Percentiles rank a stretch among this genome's conserved stretches.
These are phyloP conservation scores for Coleophoma eucalyptorum DNA, from an alignment of 2,329 filamentous ascomycete genomes.

Conservation along the genomic window DNA sequence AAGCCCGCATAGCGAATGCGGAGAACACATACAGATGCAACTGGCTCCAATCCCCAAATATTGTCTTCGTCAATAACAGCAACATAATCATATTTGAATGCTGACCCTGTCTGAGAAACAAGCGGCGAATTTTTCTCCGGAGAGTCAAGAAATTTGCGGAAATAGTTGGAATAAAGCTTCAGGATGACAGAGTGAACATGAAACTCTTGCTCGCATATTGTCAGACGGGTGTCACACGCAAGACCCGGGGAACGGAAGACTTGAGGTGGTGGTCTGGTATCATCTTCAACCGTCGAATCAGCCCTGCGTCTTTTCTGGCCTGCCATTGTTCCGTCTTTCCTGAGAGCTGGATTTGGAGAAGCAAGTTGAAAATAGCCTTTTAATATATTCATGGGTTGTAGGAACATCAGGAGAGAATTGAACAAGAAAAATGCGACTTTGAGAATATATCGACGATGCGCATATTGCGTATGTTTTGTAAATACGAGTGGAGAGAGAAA, in stretches of 20 bases:
- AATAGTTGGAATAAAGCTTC: constrained; percentile 4
- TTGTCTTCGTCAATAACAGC: background rate
- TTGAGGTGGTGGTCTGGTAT: background rate
- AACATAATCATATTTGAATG: background rate
- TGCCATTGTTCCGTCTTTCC: background rate
- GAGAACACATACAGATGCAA: background rate
- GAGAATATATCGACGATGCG: too few species aligned
- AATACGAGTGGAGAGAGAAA: too few species aligned
- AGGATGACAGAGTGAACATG: constrained; percentile 3
- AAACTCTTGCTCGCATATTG: constrained; percentile 1
- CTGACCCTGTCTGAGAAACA: background rate
- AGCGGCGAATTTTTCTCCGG: background rate
- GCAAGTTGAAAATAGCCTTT: too few species aligned
- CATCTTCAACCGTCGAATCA: background rate
- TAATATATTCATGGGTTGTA: too few species aligned
- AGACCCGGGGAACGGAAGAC: background rate
- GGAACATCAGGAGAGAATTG: too few species aligned
- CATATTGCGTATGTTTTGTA: too few species aligned
- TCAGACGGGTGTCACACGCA: background rate
- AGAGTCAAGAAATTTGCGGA: constrained; percentile 2
- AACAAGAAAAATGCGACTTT: too few species aligned
- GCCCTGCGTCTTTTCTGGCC: background rate
- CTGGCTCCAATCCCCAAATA: background rate
- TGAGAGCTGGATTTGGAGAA: too few species aligned
- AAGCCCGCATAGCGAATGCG: background rate